phyloP scores from a whole-genome alignment of 148 eudicot genomes.

The Rhododendron ovatum region DNA sequence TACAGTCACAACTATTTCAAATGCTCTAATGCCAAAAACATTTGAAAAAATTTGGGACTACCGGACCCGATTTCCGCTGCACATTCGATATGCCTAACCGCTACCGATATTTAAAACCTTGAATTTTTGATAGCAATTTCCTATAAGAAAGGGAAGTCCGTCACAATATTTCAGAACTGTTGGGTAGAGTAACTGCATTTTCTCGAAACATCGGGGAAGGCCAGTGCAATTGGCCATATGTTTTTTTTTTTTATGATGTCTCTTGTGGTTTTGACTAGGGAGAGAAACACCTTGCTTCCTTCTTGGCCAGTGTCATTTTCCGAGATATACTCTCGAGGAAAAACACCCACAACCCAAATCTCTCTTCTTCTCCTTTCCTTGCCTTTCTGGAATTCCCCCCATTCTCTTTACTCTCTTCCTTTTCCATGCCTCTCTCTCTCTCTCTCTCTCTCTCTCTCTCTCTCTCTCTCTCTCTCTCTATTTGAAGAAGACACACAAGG shows the following conservation, averaged over 20 bases:
- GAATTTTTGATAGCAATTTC: not conserved
- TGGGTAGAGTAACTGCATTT: not conserved
- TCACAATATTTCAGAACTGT: not conserved
- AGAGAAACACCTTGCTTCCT: constrained; percentile 17
- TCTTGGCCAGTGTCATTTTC: constrained; percentile 48
- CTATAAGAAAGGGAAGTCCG: not conserved
- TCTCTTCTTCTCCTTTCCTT: constrained; percentile 17
- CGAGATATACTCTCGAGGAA: constrained; percentile 43
- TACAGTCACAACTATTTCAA: not conserved
- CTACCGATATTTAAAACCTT: not conserved
- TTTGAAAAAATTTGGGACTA: not conserved
- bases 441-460: not conserved
- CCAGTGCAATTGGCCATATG: not conserved
- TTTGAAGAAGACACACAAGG: constrained; percentile 13
- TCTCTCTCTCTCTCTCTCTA: not conserved
- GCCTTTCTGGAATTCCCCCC: constrained; percentile 23
- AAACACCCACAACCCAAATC: constrained; percentile 18
- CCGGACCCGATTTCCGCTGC: too few species aligned
- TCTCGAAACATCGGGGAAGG: not conserved
- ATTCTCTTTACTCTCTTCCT: constrained; percentile 2
- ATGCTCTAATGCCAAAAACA: not conserved
- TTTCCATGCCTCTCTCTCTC: not conserved
- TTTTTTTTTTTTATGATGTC: not conserved
- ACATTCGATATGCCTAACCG: not conserved
- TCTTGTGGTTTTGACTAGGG: constrained; percentile 29